Percentiles rank a stretch among this genome's conserved stretches.
Conservation (phyloP, 2,329 filamentous ascomycete genomes). For the Aspergillus fischeri region DNA sequence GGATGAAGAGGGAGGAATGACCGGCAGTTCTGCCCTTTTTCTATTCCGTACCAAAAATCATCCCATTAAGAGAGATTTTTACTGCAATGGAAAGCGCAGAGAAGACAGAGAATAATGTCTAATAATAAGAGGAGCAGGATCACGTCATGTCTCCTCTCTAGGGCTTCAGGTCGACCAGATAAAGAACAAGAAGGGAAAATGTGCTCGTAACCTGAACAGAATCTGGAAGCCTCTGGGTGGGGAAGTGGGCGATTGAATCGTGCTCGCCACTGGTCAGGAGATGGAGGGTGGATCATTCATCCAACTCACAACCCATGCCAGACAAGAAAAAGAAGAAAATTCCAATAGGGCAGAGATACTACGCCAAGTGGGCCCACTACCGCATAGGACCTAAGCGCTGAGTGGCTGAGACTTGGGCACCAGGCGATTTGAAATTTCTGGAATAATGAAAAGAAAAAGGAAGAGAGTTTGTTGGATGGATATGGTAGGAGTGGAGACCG, state of each 20-base stretch:
- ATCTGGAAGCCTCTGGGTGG: conserved; percentile 7
- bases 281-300: conserved; percentile 7
- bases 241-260: not conserved
- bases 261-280: conserved; percentile 3
- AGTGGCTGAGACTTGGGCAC: not conserved
- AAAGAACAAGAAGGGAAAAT: conserved; percentile 1
- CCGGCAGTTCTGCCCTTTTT: no score
- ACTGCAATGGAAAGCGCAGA: not conserved
- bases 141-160: conserved; percentile 7
- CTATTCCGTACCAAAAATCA: no score
- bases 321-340: not conserved
- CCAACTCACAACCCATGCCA: conserved; percentile 1
- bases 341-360: not conserved
- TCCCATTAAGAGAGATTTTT: no score
- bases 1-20: not conserved
- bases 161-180: conserved; percentile 1
- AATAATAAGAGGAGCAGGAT: not conserved
- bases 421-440: not conserved
- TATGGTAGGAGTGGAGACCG: not conserved
- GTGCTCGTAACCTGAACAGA: conserved; percentile 2
- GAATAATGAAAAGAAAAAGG: not conserved
- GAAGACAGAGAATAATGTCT: not conserved
- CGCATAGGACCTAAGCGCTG: not conserved
- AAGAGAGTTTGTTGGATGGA: not conserved
- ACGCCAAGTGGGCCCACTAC: not conserved